phyloP scores from a whole-genome alignment of 345 rosid species.

The Camelina sativa region DNA sequence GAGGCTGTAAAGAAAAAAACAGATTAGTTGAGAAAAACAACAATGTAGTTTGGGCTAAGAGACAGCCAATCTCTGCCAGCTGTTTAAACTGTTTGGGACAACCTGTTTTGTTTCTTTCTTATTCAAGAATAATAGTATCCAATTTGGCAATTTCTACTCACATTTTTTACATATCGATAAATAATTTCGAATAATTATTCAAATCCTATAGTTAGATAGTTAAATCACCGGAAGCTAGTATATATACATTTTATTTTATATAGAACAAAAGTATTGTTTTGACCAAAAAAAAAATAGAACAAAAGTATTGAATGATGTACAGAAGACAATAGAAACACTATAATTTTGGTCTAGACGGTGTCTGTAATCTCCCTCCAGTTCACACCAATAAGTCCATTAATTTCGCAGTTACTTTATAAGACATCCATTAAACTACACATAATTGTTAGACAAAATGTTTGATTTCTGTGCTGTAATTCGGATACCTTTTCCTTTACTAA shows the following conservation, averaged over 20 bases:
- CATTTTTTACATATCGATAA: neutral
- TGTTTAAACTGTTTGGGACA: conserved; percentile 39
- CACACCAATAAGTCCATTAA: neutral
- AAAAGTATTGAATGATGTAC: neutral
- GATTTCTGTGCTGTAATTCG: conserved; percentile 18
- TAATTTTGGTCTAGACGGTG: neutral
- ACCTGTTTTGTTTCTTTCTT: conserved; percentile 42
- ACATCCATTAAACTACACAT: neutral
- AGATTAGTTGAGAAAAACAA: conserved; percentile 40
- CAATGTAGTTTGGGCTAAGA: conserved; percentile 24
- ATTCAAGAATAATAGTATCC: conserved; percentile 1
- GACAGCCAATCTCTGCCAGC: conserved; percentile 41
- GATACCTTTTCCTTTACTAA: conserved; percentile 39
- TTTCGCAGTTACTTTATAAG: neutral
- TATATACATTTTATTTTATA: no score
- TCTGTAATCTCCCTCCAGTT: neutral
- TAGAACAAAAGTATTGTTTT: neutral
- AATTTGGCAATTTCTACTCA: neutral
- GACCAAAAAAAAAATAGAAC: no score
- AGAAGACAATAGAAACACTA: neutral
- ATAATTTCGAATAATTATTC: neutral
- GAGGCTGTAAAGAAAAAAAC: conserved; percentile 42
- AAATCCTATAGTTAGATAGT: neutral
- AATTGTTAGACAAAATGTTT: neutral
- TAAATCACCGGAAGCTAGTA: neutral